phyloP scores from a whole-genome alignment of 2,329 filamentous ascomycete species.

The Cryoendolithus antarcticus region DNA sequence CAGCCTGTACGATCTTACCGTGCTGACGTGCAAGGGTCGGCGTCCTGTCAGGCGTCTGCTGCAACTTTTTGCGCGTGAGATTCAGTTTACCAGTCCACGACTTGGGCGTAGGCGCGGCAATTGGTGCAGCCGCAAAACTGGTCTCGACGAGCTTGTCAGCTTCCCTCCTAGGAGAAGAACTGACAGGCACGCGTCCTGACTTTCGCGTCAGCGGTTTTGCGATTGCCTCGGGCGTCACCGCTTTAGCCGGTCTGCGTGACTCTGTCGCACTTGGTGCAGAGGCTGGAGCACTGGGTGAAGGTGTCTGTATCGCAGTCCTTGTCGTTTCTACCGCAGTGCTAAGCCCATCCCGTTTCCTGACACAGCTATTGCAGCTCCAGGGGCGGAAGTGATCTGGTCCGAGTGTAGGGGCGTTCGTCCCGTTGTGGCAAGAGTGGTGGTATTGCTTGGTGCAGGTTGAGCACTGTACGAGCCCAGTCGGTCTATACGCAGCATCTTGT shows the following conservation, averaged over 20 bases:
- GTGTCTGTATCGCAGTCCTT: background rate
- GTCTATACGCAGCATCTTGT: conserved; percentile 11
- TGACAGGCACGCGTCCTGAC: background rate
- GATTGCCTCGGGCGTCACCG: background rate
- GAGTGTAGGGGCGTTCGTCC: conserved; percentile 5
- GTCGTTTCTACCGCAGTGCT: background rate
- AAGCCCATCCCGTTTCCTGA: conserved; percentile 8
- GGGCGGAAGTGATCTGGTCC: conserved; percentile 1
- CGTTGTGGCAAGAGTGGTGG: conserved; percentile 24
- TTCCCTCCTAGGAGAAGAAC: background rate
- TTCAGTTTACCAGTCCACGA: conserved; percentile 1
- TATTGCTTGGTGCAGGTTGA: conserved; percentile 22
- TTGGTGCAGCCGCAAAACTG: conserved; percentile 6
- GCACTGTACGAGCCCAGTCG: conserved; percentile 22
- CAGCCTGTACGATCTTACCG: background rate
- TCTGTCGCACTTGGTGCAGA: background rate
- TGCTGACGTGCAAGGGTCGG: background rate
- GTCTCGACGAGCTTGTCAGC: conserved; percentile 10
- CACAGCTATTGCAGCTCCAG: conserved; percentile 19
- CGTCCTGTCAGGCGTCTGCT: background rate
- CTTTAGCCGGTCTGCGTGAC: background rate
- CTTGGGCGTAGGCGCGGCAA: background rate
- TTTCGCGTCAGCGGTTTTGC: background rate
- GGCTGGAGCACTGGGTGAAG: background rate
- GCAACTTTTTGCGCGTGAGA: background rate